Conservation (phyloP, 2,329 filamentous ascomycete genomes). For the Sphaceloma murrayae region DNA sequence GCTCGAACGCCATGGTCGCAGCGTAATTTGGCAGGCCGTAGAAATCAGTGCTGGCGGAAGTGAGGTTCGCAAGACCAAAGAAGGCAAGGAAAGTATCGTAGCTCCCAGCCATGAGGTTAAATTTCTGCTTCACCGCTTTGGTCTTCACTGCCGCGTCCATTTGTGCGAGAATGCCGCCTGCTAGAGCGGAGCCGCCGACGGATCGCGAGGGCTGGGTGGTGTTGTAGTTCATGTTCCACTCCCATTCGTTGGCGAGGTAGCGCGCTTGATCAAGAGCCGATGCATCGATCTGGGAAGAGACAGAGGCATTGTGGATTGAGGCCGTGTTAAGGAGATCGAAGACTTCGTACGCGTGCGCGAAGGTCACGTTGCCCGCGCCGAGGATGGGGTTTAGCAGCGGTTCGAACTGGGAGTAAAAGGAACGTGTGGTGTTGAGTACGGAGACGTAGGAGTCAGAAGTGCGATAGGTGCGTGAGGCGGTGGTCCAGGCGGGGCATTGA, state of each 20-base stretch:
- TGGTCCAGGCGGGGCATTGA: slow-evolving; percentile 45
- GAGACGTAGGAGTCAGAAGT: slow-evolving; percentile 40
- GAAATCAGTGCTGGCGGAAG: slow-evolving; percentile 50
- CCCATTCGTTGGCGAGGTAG: slow-evolving; percentile 67
- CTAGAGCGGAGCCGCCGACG: slow-evolving; percentile 40
- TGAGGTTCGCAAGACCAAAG: slow-evolving; percentile 49
- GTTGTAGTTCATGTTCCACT: slow-evolving; percentile 79
- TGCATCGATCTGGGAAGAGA: slow-evolving; percentile 51
- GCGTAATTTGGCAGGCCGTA: slow-evolving; percentile 75
- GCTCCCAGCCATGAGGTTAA: slow-evolving; percentile 50
- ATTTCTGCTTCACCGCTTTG: slow-evolving; percentile 30
- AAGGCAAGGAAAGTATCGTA: slow-evolving; percentile 53
- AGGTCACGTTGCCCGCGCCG: slow-evolving; percentile 39
- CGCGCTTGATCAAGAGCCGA: slow-evolving; percentile 53
- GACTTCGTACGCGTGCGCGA: slow-evolving; percentile 55
- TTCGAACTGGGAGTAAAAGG: slow-evolving; percentile 45
- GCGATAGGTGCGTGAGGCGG: slow-evolving; percentile 53
- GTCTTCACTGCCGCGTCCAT: slow-evolving; percentile 36
- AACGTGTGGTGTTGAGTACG: slow-evolving; percentile 40
- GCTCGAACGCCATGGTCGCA: slow-evolving; percentile 70
- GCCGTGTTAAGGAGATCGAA: slow-evolving; percentile 56
- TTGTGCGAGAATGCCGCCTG: slow-evolving; percentile 37
- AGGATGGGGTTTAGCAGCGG: slow-evolving; percentile 47
- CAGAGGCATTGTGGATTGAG: slow-evolving; percentile 52
- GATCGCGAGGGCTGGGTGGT: slow-evolving; percentile 40